Base-by-base conservation (phyloP, 495 filamentous ascomycete genomes). In the Lichenothelia convexa region DNA sequence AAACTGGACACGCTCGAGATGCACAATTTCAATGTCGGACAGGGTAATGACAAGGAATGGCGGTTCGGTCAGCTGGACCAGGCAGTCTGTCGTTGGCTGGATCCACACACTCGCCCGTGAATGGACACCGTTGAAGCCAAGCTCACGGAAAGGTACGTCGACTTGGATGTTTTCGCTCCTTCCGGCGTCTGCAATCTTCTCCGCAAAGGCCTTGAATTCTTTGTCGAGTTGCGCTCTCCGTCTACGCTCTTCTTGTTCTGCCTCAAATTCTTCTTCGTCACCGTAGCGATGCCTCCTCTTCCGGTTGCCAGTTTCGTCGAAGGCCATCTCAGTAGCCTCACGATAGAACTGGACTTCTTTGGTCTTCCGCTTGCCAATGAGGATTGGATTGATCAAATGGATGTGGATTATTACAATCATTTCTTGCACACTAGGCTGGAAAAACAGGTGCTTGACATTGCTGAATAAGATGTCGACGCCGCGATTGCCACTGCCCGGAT, bases 261-360 rank as follows among this genome's bases (percentile, higher is more conserved):
- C 81, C 54, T 95, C 91, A 42, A 95, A 95, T 53, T 99, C 91
- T 49, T 99, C 91, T 53, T 99, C 91, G 44, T 99, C 91, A 27
- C 89, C 91, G 54, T 91, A 95, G n/a, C 86, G 76, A 52, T 94
- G 89, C 60, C 93, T 93, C 34, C 91, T 78, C 59, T 94, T 93
- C 31, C 91, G 71, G 53, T 94, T 95, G 41, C 91, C 91, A 22
- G 91, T 99, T 60, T 99, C 91, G 52, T 99, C 91, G 47, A 99
- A 95, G 50, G 89, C 81, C 60, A 95, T 94, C 45, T 99, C 89
- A 1, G 89, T 95, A 8, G 91, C 91, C 59, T 99, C 91, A 30
- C 91, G 71, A 43, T 93, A 93, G 63, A 99, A 99, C 53, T 99
- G 91, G 0, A 99, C 77, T 58, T 99, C 91, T 56, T 87, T 89